A percentile compares a stretch with the other conserved stretches of the same genome.
Evolutionary conservation across 345 rosid species (phyloP).

Genomic region (Kernera saxatilis): DNA sequence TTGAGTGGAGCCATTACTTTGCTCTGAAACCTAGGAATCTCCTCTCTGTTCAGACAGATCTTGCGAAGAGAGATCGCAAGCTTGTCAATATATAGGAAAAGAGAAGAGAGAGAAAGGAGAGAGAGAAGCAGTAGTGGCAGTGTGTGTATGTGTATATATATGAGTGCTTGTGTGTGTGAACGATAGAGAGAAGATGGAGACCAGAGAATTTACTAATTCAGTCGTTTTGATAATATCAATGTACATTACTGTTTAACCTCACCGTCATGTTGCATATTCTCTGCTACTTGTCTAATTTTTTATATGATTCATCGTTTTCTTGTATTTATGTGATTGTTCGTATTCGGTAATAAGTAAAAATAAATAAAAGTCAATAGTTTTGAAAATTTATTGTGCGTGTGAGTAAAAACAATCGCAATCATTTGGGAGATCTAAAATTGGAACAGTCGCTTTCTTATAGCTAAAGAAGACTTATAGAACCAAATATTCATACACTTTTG

Average conservation of each 20-base stretch:
- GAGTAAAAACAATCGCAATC: conserved; percentile 23
- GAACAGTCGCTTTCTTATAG: conserved; percentile 11
- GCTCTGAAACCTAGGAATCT: conserved; percentile 28
- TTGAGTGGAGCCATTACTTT: conserved; percentile 38
- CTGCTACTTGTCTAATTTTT: conserved; percentile 15
- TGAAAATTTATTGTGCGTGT: not conserved
- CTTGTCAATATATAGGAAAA: conserved; percentile 30
- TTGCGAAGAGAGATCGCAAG: conserved; percentile 22
- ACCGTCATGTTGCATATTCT: conserved; percentile 26
- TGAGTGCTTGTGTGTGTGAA: conserved; percentile 20
- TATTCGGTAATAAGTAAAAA: conserved; percentile 6
- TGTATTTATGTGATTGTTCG: conserved; percentile 7
- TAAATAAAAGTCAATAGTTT: too few relatives aligned
- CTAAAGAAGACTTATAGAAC: not conserved
- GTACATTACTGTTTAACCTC: conserved; percentile 24
- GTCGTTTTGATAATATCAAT: conserved; percentile 10
- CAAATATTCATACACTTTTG: not conserved
- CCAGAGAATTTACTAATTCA: conserved; percentile 22
- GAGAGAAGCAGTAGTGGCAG: conserved; percentile 18
- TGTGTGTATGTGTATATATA: conserved; percentile 18
- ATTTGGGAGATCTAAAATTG: conserved; percentile 14
- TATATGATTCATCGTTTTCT: not conserved
- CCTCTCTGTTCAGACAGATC: conserved; percentile 31
- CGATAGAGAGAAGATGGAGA: conserved; percentile 25
- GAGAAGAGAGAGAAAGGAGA: not conserved